These are phyloP conservation scores for Climacium dendroides DNA, from an alignment of 225 moss, liverwort and hornwort genomes.

Conservation along the genomic window DNA sequence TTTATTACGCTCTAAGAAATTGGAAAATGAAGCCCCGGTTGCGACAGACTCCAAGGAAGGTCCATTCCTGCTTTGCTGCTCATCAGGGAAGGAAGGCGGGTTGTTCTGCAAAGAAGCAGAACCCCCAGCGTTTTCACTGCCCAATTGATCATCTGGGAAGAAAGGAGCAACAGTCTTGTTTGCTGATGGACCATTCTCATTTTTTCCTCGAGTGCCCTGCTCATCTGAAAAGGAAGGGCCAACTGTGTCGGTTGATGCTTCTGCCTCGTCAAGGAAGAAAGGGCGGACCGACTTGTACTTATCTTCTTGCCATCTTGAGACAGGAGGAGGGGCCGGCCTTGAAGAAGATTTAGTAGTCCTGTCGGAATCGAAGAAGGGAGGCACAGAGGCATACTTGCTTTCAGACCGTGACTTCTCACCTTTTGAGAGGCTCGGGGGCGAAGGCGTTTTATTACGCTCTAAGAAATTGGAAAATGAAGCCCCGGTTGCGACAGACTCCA, in stretches of 20 bases:
- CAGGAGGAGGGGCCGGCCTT: not conserved
- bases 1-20: not conserved
- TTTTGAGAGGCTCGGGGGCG: slow-evolving; percentile 11
- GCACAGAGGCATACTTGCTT: not conserved
- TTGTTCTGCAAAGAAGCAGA: not conserved
- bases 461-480: not conserved
- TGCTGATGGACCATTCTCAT: not conserved
- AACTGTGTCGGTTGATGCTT: not conserved
- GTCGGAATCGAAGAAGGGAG: slow-evolving; percentile 13
- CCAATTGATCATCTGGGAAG: not conserved
- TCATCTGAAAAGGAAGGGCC: slow-evolving; percentile 11
- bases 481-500: too few relatives aligned
- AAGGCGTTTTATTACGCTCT: not conserved
- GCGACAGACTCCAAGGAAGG: not conserved
- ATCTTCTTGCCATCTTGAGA: not conserved
- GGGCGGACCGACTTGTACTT: slow-evolving; percentile 12
- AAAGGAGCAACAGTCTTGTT: not conserved
- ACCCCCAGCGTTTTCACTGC: not conserved
- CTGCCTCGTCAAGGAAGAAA: slow-evolving; percentile 11
- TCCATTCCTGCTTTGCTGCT: not conserved
- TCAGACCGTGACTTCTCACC: not conserved
- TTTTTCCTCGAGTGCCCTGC: not conserved
- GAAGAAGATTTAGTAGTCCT: not conserved
- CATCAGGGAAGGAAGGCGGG: not conserved
- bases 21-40: not conserved